Base-by-base conservation (phyloP, 108 stramenopile species). In the Skeletonema potamos region DNA sequence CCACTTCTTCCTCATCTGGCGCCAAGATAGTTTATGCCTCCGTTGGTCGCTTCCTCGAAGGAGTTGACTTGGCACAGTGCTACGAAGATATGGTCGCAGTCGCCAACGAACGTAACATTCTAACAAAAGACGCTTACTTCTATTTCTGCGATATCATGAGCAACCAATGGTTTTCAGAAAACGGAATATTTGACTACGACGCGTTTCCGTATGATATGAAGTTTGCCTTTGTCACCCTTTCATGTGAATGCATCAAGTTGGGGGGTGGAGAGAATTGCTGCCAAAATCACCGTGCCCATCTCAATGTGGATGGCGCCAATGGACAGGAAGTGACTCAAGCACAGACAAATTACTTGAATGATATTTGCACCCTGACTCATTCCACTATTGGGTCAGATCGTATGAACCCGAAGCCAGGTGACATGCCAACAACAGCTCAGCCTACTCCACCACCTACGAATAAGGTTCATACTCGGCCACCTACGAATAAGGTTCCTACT, bases 161-260 rank as follows among this genome's bases (percentile, higher is more conserved):
- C 17, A 59, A 59, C 9, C 32, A 34, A 30, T 59, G 33, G 36
- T 59, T 59, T 29, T 30, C 33, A 17, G 58, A 30, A n/a, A 59
- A 59, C 30, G 58, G 9, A 28, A 32, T 59, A 24, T 17, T 17
- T 13, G 7, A 2, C 17, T 59, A 59, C 58, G 13, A 12, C 18
- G 58, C 30, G 4, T 29, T 59, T 30, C 28, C 58, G 9, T 59
- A 29, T 24, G 33, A 59, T 33, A 59, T 33, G 36, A 59, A 59
- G 58, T 59, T 33, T 34, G 58, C 32, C 51, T 72, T 72, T 17
- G 62, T 72, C 27, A 72, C 71, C 20, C 71, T 72, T 22, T n/a
- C 51, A 12, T 72, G 71, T 29, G 48, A 72, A 34, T 72, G 71
- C 54, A 36, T 37, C 10, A 46, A 41, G 8, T 29, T 44, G n/a